phyloP scores from a whole-genome alignment of 2,329 filamentous ascomycete genomes.

The Fusarium udum region DNA sequence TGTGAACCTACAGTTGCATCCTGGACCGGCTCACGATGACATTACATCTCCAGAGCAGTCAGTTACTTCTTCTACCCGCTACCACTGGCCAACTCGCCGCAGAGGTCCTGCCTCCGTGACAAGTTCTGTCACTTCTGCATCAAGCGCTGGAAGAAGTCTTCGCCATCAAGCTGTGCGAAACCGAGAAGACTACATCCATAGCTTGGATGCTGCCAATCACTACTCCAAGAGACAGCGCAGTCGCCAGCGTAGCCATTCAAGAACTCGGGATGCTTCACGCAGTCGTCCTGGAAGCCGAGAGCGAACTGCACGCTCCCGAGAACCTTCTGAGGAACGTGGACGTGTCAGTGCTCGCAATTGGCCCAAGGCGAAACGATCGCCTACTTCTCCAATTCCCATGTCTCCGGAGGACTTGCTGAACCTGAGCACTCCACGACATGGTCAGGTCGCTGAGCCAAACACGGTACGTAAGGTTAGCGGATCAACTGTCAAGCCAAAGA shows the following conservation, averaged over 20 bases:
- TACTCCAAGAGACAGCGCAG: constrained; percentile 65
- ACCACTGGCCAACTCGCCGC: constrained; percentile 64
- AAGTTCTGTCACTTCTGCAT: constrained; percentile 66
- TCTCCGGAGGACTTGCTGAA: constrained; percentile 85
- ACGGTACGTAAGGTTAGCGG: constrained; percentile 57
- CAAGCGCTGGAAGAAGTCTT: constrained; percentile 61
- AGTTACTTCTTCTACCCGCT: constrained; percentile 61
- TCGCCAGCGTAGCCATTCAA: constrained; percentile 63
- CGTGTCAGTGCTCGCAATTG: constrained; percentile 72
- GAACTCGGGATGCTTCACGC: constrained; percentile 53
- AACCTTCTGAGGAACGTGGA: constrained; percentile 75
- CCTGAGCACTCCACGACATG: constrained; percentile 59
- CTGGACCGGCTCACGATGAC: constrained; percentile 62
- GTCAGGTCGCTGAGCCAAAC: constrained; percentile 51
- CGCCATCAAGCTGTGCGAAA: constrained; percentile 64
- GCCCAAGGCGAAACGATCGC: constrained; percentile 82
- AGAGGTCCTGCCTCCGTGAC: constrained; percentile 65
- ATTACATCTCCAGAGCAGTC: constrained; percentile 67
- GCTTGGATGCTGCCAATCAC: constrained; percentile 79
- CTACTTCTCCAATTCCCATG: constrained; percentile 93
- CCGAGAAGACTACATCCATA: constrained; percentile 86
- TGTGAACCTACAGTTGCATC: constrained; percentile 70
- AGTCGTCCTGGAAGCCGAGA: constrained; percentile 61
- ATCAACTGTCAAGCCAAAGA: constrained; percentile 48
- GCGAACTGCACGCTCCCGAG: constrained; percentile 63